Conservation (phyloP, 139 green algal species). For the Tetraselmis striata region DNA sequence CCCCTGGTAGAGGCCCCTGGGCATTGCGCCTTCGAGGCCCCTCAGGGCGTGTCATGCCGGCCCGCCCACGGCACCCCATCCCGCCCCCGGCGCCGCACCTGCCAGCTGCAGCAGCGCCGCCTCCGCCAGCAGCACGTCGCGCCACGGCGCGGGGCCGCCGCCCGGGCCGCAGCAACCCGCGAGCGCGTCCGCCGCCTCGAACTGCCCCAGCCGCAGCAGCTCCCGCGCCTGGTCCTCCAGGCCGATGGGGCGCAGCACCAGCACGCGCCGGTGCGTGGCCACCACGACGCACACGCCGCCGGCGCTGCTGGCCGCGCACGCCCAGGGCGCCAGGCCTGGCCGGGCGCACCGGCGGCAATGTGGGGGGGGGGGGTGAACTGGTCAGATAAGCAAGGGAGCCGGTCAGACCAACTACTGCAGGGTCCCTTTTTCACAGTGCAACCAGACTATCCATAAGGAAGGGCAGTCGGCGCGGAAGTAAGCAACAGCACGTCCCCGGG, state of each 20-base stretch:
- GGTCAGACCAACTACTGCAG: no score
- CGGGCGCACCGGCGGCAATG: no score
- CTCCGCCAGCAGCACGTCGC: slow-evolving; percentile 44
- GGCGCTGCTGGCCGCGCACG: slow-evolving; percentile 3
- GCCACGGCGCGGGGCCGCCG: slow-evolving; percentile 34
- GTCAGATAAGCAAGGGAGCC: no score
- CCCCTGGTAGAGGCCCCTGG: no score
- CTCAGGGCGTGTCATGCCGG: no score
- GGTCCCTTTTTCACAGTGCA: no score
- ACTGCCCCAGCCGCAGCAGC: slow-evolving; percentile 43
- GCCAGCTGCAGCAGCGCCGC: slow-evolving; percentile 57
- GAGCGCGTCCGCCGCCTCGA: slow-evolving; percentile 35
- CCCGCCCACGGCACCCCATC: no score
- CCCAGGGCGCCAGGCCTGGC: slow-evolving; percentile 1
- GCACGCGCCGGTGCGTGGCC: slow-evolving; percentile 31
- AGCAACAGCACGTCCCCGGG: no score
- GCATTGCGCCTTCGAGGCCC: no score
- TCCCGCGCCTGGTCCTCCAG: slow-evolving; percentile 57
- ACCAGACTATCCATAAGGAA: no score
- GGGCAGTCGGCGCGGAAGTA: no score
- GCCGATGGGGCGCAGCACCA: slow-evolving; percentile 45
- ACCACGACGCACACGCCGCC: slow-evolving; percentile 17
- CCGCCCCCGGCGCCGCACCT: slow-evolving; percentile 3
- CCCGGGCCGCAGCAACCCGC: slow-evolving; percentile 9
- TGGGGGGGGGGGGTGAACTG: no score